Percentiles rank a stretch among this genome's conserved stretches.
phyloP scores from a whole-genome alignment of 768 basidiomycete genomes.

The Phylloporus sp. region DNA sequence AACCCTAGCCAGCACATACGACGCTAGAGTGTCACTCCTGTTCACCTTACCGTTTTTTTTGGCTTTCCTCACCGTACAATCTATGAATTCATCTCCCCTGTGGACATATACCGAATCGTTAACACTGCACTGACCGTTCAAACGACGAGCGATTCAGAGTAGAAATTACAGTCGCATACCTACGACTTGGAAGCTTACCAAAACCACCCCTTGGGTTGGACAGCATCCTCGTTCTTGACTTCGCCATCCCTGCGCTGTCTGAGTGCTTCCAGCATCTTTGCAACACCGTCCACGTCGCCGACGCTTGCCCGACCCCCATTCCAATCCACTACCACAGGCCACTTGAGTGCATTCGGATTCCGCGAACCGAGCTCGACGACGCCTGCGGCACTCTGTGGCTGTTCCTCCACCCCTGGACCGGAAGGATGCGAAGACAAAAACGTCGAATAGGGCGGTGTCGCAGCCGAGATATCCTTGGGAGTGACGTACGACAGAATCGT shows the following conservation, averaged over 20 bases:
- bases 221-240: slow-evolving; percentile 36
- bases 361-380: slow-evolving; percentile 47
- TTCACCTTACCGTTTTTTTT: too few species aligned
- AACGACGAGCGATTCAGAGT: too few species aligned
- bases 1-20: too few species aligned
- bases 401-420: slow-evolving; percentile 31
- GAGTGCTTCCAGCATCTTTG: slow-evolving; percentile 56
- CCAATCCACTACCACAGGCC: slow-evolving; percentile 84
- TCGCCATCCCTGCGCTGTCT: slow-evolving; percentile 67
- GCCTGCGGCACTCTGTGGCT: slow-evolving; percentile 39
- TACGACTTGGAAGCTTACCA: slow-evolving; percentile 23
- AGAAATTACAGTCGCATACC: too few species aligned
- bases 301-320: slow-evolving; percentile 55
- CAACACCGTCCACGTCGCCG: slow-evolving; percentile 68
- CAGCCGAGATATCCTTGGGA: slow-evolving; percentile 28
- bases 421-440: slow-evolving; percentile 65
- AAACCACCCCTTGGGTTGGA: slow-evolving; percentile 55
- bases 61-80: background rate
- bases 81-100: too few species aligned
- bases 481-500: slow-evolving; percentile 60
- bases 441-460: slow-evolving; percentile 23
- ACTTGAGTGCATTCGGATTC: slow-evolving; percentile 61
- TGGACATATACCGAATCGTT: too few species aligned
- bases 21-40: too few species aligned
- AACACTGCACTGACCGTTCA: too few species aligned